phyloP scores from a whole-genome alignment of 192 early-diverging fungal species.

The Dispira parvispora region DNA sequence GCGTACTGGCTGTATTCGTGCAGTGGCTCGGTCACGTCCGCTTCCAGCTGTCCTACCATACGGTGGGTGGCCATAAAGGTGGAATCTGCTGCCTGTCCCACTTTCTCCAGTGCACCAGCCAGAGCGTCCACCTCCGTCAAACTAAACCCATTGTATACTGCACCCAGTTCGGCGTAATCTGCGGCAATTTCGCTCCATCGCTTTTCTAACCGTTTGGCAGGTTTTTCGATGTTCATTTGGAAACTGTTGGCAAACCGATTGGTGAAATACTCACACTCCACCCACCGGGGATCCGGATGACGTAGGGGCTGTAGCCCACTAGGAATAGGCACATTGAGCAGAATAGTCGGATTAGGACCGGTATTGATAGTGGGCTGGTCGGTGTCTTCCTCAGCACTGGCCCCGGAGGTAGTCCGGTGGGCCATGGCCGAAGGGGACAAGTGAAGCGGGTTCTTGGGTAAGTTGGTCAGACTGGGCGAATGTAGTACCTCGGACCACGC shows the following conservation, averaged over 20 bases:
- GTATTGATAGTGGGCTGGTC: neutral
- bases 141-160: constrained; percentile 88
- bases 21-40: constrained; percentile 64
- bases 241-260: constrained; percentile 73
- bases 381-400: constrained; percentile 9
- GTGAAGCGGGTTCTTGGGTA: constrained; percentile 53
- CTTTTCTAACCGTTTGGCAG: constrained; percentile 55
- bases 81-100: constrained; percentile 85
- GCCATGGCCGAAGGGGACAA: constrained; percentile 31
- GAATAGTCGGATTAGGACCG: neutral
- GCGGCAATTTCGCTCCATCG: constrained; percentile 54
- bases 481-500: constrained; percentile 61
- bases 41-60: constrained; percentile 55
- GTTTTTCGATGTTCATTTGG: constrained; percentile 47
- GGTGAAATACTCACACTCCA: constrained; percentile 84
- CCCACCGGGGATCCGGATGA: constrained; percentile 68
- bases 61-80: constrained; percentile 55
- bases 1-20: constrained; percentile 85
- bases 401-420: constrained; percentile 20
- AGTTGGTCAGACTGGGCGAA: constrained; percentile 43
- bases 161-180: constrained; percentile 78
- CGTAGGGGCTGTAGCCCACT: constrained; percentile 36
- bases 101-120: constrained; percentile 71
- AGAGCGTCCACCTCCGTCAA: constrained; percentile 58
- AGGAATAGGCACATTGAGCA: constrained; percentile 27